Conservation (phyloP, 768 basidiomycete genomes). For the Trametopsis cervina region DNA sequence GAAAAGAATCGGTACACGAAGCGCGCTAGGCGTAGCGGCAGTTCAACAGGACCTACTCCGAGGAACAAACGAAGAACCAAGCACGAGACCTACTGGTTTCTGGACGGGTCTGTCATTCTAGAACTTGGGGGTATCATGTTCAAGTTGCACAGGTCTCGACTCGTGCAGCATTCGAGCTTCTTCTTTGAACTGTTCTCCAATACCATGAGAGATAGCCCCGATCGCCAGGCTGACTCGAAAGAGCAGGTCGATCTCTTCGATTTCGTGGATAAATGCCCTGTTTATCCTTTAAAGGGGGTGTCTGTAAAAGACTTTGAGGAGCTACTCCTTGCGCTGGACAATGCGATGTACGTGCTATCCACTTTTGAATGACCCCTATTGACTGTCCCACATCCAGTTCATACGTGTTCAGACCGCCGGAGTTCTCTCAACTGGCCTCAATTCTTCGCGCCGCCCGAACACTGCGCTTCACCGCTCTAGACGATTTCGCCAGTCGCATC, state of each 20-base stretch:
- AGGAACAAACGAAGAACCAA: neutral
- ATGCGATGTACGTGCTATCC: constrained; percentile 25
- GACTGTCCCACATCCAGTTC: constrained; percentile 9
- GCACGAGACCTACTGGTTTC: constrained; percentile 27
- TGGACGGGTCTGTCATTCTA: constrained; percentile 30
- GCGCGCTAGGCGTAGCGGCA: neutral
- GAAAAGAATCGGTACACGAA: neutral
- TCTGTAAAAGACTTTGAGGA: constrained; percentile 27
- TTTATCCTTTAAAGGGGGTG: constrained; percentile 21
- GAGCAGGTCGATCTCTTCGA: neutral
- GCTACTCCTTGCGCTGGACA: constrained; percentile 27
- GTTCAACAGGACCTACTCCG: neutral
- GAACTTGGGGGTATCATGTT: constrained; percentile 28
- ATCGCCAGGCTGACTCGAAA: neutral
- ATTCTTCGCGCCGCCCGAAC: constrained; percentile 1
- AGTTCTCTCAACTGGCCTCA: constrained; percentile 1
- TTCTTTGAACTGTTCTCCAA: constrained; percentile 21
- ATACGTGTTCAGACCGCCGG: constrained; percentile 21
- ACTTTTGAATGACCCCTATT: neutral
- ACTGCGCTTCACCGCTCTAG: constrained; percentile 18
- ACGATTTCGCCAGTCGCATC: constrained; percentile 22
- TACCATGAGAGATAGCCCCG: neutral
- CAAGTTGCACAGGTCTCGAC: constrained; percentile 29
- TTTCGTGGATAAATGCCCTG: constrained; percentile 10
- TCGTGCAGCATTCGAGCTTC: constrained; percentile 26